Evolutionary conservation across 2,329 filamentous ascomycete genomes (phyloP), one percentile per base, ranked within the genome.

Genomic region (Beauveria bassiana): DNA sequence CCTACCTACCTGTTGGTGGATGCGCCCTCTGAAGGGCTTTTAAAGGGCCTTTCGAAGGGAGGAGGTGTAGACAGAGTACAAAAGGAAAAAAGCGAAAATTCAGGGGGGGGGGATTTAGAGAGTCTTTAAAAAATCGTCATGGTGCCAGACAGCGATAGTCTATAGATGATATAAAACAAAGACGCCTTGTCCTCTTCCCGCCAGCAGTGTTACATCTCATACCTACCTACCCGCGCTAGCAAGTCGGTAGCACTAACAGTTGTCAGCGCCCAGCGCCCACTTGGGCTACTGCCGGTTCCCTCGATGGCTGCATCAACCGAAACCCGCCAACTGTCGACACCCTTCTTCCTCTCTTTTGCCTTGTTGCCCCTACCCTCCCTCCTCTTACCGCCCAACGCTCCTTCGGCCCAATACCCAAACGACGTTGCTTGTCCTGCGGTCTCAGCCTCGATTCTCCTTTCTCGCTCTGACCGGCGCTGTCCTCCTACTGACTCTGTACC

Each of bases 221-320:
- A 18, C 40, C 16, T 43, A 43, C 42, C 42, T 43, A 43, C 42
- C 42, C 42, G 42, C 16, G 42, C n/a, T 43, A 43, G 42, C 42
- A 43, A 43, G 9, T 12, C 10, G 7, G 14, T n/a, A n/a, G 18
- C 26, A 20, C 28, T 14, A 50, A 26, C 24, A n/a, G 45, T 28
- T 20, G 14, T 28, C 22, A 26, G 46, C 24, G 24, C 47, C 49
- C 28, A 51, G 38, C 34, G 22, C 52, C 52, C 52, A 54, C 52
- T 43, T 54, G 38, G 38, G 38, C 14, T 16, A 43, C 52, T 54
- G 52, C 52, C 38, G 16, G 52, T 26, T 43, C 52, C 52, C 52
- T 54, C 52, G 52, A 54, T 54, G 52, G 54, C 40, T 56, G 42
- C 54, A 46, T 47, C 54, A 22, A 56, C 28, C 26, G 26, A 59